Evolutionary conservation across 192 early-diverging fungal species (phyloP).

Genomic region (Backusella luteola): DNA sequence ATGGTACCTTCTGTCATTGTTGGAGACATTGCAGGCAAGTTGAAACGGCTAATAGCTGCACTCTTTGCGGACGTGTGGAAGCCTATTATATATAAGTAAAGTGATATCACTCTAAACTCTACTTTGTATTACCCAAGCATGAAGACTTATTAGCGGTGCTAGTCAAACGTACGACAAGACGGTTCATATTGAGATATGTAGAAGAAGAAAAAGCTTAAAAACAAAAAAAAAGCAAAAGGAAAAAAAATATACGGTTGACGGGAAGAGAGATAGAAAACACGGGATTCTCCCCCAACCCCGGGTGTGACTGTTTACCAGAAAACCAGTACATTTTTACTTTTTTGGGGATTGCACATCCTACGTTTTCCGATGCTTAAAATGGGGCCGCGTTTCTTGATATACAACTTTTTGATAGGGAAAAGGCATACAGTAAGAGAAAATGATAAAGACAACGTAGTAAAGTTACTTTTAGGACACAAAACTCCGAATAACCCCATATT

Average conservation of each 20-base stretch:
- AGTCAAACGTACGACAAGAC: slow-evolving; percentile 4
- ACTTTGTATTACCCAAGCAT: not conserved
- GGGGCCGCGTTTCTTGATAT: not conserved
- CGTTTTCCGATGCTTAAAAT: not conserved
- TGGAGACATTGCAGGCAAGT: slow-evolving; percentile 94
- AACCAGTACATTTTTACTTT: slow-evolving; percentile 10
- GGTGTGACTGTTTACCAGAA: not conserved
- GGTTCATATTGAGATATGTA: not conserved
- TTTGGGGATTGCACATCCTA: not conserved
- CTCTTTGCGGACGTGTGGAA: slow-evolving; percentile 49
- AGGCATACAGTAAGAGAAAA: no score
- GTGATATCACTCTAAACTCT: not conserved
- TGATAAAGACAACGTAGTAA: no score
- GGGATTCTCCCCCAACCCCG: not conserved
- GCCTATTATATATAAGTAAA: slow-evolving; percentile 29
- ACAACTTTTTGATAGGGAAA: no score
- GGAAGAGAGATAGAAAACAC: slow-evolving; percentile 8
- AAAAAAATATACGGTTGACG: not conserved
- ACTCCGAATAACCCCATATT: slow-evolving; percentile 2
- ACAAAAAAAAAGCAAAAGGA: not conserved
- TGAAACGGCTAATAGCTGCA: slow-evolving; percentile 55
- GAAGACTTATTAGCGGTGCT: not conserved
- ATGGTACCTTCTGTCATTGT: slow-evolving; percentile 98
- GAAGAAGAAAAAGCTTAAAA: not conserved
- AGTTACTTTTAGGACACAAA: no score